Evolutionary conservation across 176 grass and related monocot species (phyloP).

Genomic region (Ampelocalamus luodianensis): DNA sequence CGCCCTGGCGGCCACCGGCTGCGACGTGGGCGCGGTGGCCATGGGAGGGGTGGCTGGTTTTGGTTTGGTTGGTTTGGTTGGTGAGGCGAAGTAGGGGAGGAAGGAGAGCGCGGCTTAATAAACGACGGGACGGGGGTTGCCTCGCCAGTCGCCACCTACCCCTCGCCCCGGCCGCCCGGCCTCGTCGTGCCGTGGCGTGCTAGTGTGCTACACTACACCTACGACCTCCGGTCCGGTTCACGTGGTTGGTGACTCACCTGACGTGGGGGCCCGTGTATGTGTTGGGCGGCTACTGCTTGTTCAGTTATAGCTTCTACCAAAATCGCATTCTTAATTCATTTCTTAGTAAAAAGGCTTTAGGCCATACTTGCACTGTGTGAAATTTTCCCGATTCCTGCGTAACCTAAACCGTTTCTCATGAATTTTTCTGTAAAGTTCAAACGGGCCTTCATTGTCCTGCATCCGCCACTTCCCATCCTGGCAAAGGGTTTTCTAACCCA

Average conservation of each 20-base stretch:
- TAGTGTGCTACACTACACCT: neutral
- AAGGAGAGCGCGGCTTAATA: constrained; percentile 41
- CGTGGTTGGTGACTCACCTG: neutral
- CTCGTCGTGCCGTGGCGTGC: neutral
- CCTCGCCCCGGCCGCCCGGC: constrained; percentile 17
- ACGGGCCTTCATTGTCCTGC: too few species aligned
- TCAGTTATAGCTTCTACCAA: too few species aligned
- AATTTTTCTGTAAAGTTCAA: too few species aligned
- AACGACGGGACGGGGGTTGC: constrained; percentile 19
- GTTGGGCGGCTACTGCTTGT: too few species aligned
- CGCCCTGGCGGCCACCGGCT: constrained; percentile 51
- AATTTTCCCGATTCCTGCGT: too few species aligned
- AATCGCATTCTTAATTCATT: too few species aligned
- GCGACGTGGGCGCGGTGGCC: constrained; percentile 59
- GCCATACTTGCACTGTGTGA: too few species aligned
- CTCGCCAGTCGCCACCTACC: constrained; percentile 43
- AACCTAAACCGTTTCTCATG: too few species aligned
- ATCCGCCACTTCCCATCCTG: too few species aligned
- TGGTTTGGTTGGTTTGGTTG: constrained; percentile 27
- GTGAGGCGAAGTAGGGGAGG: constrained; percentile 33
- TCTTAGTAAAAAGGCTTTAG: too few species aligned
- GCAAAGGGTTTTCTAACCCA: too few species aligned
- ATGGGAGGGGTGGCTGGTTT: constrained; percentile 36
- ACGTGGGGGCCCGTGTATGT: too few species aligned
- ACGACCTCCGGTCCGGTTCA: neutral